phyloP scores from a whole-genome alignment of 2,329 filamentous ascomycete genomes.

The Xylariaceae sp. region DNA sequence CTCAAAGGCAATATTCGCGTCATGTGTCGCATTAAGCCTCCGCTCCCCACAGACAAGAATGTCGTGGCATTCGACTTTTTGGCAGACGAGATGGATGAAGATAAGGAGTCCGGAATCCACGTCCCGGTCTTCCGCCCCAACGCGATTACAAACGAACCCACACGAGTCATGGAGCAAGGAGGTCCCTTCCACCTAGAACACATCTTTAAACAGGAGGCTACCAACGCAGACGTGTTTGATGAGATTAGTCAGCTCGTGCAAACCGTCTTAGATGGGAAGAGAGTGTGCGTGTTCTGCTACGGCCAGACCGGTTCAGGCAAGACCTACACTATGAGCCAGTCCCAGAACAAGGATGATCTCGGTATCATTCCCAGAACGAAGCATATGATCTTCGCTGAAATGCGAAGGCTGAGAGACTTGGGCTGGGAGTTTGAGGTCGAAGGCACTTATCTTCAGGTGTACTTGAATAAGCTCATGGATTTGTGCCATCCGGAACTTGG shows the following conservation, averaged over 20 bases:
- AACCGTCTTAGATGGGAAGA: constrained; percentile 94
- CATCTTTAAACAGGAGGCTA: constrained; percentile 75
- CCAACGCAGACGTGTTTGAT: constrained; percentile 86
- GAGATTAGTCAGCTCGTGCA: constrained; percentile 97
- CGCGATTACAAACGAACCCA: constrained; percentile 58
- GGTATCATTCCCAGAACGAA: constrained; percentile 96
- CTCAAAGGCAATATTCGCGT: constrained; percentile 98
- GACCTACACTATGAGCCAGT: constrained; percentile 78
- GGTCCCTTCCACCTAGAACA: constrained; percentile 92
- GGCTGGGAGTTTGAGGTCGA: constrained; percentile 95
- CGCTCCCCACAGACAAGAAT: constrained; percentile 57
- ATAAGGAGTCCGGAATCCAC: constrained; percentile 83
- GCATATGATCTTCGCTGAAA: constrained; percentile 88
- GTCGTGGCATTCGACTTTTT: constrained; percentile 77
- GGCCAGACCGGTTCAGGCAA: constrained; percentile 97
- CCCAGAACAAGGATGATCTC: constrained; percentile 61
- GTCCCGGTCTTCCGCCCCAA: constrained; percentile 80
- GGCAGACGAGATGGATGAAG: constrained; percentile 56
- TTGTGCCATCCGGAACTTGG: constrained; percentile 84
- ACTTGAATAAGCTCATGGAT: constrained; percentile 96
- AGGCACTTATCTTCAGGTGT: constrained; percentile 94
- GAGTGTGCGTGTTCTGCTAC: constrained; percentile 98
- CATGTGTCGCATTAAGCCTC: constrained; percentile 90
- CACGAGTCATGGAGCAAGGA: constrained; percentile 57
- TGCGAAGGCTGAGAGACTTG: constrained; percentile 79